phyloP scores from a whole-genome alignment of 345 rosid genomes.

The Melaleuca quinquenervia region DNA sequence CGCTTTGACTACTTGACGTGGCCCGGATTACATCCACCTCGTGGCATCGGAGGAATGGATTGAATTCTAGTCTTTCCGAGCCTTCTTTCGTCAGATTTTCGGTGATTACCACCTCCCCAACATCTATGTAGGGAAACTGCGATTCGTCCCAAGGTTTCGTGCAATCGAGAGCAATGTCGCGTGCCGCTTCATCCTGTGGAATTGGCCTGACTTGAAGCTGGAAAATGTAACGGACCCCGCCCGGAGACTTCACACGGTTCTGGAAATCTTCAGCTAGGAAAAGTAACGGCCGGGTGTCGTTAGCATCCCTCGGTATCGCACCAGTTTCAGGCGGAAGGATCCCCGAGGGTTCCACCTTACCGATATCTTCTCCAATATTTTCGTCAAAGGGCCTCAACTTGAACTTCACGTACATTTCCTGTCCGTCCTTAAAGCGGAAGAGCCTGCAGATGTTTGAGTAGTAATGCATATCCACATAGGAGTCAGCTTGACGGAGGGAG shows the following conservation, averaged over 20 bases:
- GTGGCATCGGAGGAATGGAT: conserved; percentile 33
- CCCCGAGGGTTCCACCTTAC: conserved; percentile 50
- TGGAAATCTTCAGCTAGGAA: conserved; percentile 60
- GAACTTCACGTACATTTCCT: conserved; percentile 56
- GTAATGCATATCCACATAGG: conserved; percentile 42
- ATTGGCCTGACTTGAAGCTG: conserved; percentile 41
- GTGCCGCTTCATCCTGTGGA: conserved; percentile 27
- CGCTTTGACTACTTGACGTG: conserved; percentile 39
- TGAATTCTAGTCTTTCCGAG: conserved; percentile 42
- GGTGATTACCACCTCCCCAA: conserved; percentile 40
- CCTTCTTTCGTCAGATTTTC: conserved; percentile 37
- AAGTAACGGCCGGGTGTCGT: conserved; percentile 41
- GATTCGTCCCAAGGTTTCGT: conserved; percentile 48
- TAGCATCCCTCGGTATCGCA: conserved; percentile 48
- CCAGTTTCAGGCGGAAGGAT: conserved; percentile 85
- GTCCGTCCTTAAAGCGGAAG: conserved; percentile 38
- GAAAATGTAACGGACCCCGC: conserved; percentile 42
- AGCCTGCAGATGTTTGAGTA: conserved; percentile 53
- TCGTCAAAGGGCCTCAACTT: conserved; percentile 40
- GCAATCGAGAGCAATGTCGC: conserved; percentile 44
- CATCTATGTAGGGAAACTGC: conserved; percentile 34
- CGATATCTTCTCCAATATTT: conserved; percentile 32
- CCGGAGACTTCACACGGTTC: conserved; percentile 27
- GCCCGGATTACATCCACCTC: conserved; percentile 53
- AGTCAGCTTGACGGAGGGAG: conserved; percentile 41